Evolutionary conservation across 176 grass and related monocot species (phyloP), one percentile per base, ranked within the genome.

Genomic region (Aegilops longissima): DNA sequence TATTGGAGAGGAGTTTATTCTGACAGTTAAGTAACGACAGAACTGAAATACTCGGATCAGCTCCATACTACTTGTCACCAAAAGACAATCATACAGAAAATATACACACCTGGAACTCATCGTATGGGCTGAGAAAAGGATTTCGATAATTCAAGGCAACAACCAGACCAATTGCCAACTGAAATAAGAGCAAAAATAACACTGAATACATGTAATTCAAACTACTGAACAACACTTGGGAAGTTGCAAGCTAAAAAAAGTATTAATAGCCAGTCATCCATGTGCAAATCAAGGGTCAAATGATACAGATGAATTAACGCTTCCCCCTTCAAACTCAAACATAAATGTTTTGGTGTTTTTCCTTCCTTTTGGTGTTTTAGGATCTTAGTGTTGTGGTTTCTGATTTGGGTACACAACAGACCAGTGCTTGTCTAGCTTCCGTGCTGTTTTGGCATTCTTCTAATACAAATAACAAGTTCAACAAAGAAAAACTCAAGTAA

Each of bases 111-210:
- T 96, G 96, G 82, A 94, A 98, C 90, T 98, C 97, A 87, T 98
- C 92, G 20, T 90, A 98, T 21, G 97, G 97, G 77, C 90, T 96
- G 56, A 98, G 63, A 83, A 92, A 98, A 84, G 97, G 94, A 84
- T 98, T 98, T 52, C 8, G 93, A 91, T 98, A 98, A 87, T 94
- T 85, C 66, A 98, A 87, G 3, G 96, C 96, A 87, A 98, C 87
- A 74, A 94, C 93, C 33, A 98, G 87, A 88, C 96, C 96, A 82
- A 98, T 90, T 40, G 96, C 89, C 56, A 98, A 84, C 96, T 98
- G 82, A 89, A 87, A 86, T 76, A 81, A 87, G 27, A 76, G 35
- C 11, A 91, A 18, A 89, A 11, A 69, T 16, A 86, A 49, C 29
- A 78, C 51, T 79, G 45, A 64, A 70, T 64, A 58, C 20, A 83